phyloP scores from a whole-genome alignment of 441 rosid species.

The Populus hybrid region DNA sequence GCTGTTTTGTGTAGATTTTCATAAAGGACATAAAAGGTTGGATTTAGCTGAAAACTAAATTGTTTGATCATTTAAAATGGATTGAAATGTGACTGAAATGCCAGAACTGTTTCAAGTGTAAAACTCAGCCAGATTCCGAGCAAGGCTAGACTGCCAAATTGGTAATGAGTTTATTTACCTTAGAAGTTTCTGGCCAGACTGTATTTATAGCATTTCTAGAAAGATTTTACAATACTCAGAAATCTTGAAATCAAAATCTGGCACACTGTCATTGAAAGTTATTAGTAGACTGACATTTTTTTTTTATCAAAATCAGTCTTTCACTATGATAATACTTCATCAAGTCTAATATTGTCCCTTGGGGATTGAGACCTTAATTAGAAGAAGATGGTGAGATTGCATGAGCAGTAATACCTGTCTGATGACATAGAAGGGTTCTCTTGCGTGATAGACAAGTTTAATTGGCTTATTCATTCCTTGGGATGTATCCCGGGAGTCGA shows the following conservation, averaged over 20 bases:
- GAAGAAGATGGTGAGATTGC: neutral
- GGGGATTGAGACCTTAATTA: neutral
- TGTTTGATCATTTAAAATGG: conserved; percentile 5
- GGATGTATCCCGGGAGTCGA: conserved; percentile 39
- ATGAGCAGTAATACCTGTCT: conserved; percentile 47
- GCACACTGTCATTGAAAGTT: neutral
- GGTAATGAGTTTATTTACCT: neutral
- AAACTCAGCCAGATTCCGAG: neutral
- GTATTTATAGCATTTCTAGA: neutral
- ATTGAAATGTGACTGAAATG: neutral
- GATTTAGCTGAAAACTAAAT: neutral
- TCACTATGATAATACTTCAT: neutral
- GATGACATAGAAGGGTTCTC: conserved; percentile 75
- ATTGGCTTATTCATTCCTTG: conserved; percentile 49
- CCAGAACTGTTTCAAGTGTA: neutral
- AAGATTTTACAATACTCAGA: neutral
- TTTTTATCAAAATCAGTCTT: neutral
- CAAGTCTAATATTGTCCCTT: neutral
- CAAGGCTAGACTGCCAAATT: neutral
- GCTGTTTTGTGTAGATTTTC: neutral
- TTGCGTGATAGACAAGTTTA: conserved; percentile 67
- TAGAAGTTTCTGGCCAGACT: neutral
- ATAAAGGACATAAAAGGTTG: neutral
- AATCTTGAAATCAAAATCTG: neutral
- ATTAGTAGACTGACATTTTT: neutral